A percentile compares a stretch with the other conserved stretches of the same genome.
These are phyloP conservation scores for Penicillium janthinellum DNA, from an alignment of 2,329 filamentous ascomycete genomes.

Conservation along the genomic window DNA sequence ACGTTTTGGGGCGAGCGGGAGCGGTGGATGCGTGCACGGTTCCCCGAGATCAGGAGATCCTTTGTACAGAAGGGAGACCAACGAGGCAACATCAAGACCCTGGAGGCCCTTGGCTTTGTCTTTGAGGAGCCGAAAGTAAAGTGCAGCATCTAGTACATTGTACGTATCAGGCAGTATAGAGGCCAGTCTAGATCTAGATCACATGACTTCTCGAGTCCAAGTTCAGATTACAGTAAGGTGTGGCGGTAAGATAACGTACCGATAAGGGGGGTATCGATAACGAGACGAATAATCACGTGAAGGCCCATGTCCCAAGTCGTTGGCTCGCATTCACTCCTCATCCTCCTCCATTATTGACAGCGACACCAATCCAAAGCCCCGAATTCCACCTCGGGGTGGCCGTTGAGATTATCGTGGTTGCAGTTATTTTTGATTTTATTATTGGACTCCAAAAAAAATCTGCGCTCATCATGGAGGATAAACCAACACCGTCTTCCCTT, in stretches of 20 bases:
- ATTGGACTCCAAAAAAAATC: background rate
- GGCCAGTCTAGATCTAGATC: background rate
- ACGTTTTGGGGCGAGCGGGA: conserved; percentile 71
- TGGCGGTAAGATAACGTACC: background rate
- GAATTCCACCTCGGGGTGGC: background rate
- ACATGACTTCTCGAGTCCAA: background rate
- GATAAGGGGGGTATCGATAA: background rate
- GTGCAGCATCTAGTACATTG: background rate
- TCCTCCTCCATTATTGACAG: background rate
- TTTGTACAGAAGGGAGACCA: conserved; percentile 68
- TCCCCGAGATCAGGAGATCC: conserved; percentile 68
- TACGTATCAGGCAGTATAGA: no score
- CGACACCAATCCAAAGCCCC: background rate
- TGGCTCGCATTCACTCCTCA: conserved; percentile 4
- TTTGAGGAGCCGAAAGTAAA: conserved; percentile 48
- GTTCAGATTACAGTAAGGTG: background rate
- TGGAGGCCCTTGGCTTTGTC: conserved; percentile 73
- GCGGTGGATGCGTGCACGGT: conserved; percentile 71
- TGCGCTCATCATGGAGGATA: conserved; percentile 18
- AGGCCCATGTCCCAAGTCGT: conserved; percentile 17
- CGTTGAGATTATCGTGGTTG: background rate
- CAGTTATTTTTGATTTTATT: background rate
- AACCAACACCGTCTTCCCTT: conserved; percentile 45
- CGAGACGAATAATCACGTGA: conserved; percentile 36
- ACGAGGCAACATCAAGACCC: conserved; percentile 58